These are phyloP conservation scores for Solanum chmielewskii DNA, from an alignment of 257 asterid species.

Conservation along the genomic window DNA sequence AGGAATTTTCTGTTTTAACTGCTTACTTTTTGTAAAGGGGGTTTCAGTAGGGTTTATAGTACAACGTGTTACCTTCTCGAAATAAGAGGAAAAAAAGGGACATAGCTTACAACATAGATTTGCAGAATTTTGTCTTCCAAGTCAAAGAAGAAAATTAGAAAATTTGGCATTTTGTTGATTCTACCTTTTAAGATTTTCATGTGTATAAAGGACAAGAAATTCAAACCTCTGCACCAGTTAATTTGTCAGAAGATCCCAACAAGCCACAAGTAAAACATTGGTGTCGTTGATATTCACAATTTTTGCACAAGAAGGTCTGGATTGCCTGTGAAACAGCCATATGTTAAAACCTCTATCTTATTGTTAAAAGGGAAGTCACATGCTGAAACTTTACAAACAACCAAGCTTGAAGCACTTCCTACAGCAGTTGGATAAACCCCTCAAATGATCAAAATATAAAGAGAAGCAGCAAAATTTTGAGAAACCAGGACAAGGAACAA, in stretches of 20 bases:
- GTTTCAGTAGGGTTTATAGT: neutral
- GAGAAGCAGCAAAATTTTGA: neutral
- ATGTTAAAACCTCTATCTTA: neutral
- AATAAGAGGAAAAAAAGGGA: neutral
- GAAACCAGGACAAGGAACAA: neutral
- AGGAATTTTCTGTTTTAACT: neutral
- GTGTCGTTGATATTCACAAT: slow-evolving; percentile 52
- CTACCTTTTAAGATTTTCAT: neutral
- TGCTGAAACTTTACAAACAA: neutral
- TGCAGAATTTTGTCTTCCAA: neutral
- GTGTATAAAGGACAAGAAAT: slow-evolving; percentile 4
- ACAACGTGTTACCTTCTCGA: neutral
- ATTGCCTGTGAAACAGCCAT: slow-evolving; percentile 32
- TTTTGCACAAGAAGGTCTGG: slow-evolving; percentile 45
- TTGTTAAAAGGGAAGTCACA: neutral
- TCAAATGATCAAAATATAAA: neutral
- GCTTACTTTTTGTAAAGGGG: neutral
- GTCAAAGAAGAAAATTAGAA: neutral
- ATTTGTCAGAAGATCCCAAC: slow-evolving; percentile 57
- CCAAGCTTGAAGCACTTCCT: neutral
- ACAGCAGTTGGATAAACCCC: neutral
- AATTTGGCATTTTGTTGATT: neutral
- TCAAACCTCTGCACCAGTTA: slow-evolving; percentile 48
- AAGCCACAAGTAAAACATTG: slow-evolving; percentile 62
- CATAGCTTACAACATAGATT: neutral